phyloP scores from a whole-genome alignment of 2,329 filamentous ascomycete species.

The Boeremia lycopersici region DNA sequence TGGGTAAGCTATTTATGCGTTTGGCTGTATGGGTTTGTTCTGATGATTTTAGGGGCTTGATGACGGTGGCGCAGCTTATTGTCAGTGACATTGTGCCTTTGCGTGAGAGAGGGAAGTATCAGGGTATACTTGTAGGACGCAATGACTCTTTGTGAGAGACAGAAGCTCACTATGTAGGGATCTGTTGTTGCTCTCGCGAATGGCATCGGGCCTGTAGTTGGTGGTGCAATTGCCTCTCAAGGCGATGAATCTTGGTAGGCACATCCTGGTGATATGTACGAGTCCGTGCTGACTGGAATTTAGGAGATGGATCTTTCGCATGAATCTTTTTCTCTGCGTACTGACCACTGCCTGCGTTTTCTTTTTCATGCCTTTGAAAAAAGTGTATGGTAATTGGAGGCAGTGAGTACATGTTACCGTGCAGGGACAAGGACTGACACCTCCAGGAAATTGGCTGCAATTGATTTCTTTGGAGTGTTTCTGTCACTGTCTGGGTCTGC shows the following conservation, averaged over 20 bases:
- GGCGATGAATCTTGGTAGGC: constrained; percentile 23
- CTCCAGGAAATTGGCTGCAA: constrained; percentile 42
- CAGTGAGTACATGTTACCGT: constrained; percentile 37
- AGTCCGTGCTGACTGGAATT: not conserved
- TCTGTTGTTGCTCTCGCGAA: constrained; percentile 35
- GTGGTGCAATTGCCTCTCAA: constrained; percentile 33
- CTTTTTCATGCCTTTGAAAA: constrained; percentile 48
- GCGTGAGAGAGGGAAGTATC: constrained; percentile 47
- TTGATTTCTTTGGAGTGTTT: constrained; percentile 65
- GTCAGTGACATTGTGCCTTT: constrained; percentile 47
- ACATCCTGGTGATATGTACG: not conserved
- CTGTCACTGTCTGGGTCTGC: constrained; percentile 59
- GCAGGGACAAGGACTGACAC: constrained; percentile 1
- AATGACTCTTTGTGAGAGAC: not conserved
- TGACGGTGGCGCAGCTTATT: constrained; percentile 48
- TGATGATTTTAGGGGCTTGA: constrained; percentile 56
- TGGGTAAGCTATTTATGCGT: constrained; percentile 30
- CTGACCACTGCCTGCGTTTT: constrained; percentile 25
- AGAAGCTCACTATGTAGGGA: constrained; percentile 37
- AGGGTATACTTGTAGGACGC: constrained; percentile 37
- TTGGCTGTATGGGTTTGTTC: not conserved
- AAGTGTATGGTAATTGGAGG: constrained; percentile 58
- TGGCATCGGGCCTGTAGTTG: constrained; percentile 36
- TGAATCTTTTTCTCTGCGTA: constrained; percentile 46
- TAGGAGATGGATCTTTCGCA: constrained; percentile 30